Base-by-base conservation (phyloP, 192 early-diverging fungal genomes). In the Rhizophagus clarus region DNA sequence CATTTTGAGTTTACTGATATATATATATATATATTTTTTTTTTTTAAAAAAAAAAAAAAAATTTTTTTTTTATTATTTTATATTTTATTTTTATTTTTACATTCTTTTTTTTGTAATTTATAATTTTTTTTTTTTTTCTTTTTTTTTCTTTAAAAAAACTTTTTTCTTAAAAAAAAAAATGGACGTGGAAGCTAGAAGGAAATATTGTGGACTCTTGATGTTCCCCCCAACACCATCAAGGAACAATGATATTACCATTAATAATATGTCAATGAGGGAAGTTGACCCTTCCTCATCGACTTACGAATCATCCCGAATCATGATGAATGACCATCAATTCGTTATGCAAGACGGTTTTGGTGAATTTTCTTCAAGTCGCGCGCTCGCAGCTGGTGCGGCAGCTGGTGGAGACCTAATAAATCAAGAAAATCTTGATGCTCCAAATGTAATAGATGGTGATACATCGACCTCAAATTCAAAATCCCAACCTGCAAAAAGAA, bases 201-300 rank as follows among this genome's bases (percentile, higher is more conserved):
- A 67, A 49, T 67, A 29, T 45, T 67, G 61, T 29, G 76, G 76
- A 24, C 45, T 77, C 3, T 49, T 77, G 3, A 77, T 77, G 76
- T 77, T 77, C 8, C 76, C 76, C 14, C 20, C 24, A 17, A 77
- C 76, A 49, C 49, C 76, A 14, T 67, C 76, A 14, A 47, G 42
- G 15, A 49, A 15, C 61, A 67, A 47, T 49, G 49, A 47, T 22
- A 28, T 61, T n/a, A 68, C 1, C 37, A 47, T 47, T 68, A 67
- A 67, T 49, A 68, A 67, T 2, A 40, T 29, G 34, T 67, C 62
- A 67, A 51, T 63, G 45, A 31, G 45, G 63, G 63, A 67, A 22
- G 63, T 77, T 67, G 45, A 77, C 49, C 26, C 64, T 31, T 77
- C 76, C 61, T 17, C 75, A 12, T 64, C 40, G 22, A 45, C 37